Percentiles rank a stretch among this genome's conserved stretches.
These are phyloP conservation scores for Fusarium floridanum DNA, from an alignment of 2,329 filamentous ascomycete species.

Conservation along the genomic window DNA sequence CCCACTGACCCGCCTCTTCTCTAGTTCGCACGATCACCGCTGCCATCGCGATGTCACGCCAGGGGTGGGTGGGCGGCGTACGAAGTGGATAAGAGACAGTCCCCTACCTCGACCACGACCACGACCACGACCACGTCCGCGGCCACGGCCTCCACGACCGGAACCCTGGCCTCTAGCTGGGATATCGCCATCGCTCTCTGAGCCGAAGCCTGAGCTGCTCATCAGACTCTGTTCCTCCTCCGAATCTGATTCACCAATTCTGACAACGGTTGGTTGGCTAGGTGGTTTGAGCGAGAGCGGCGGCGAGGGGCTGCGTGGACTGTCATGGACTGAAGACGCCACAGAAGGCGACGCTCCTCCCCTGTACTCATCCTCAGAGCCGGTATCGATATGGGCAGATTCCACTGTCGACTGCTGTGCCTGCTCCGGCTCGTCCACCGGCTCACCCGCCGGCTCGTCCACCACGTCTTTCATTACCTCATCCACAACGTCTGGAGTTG, in stretches of 20 bases:
- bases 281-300: conserved; percentile 7
- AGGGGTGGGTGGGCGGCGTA: too few relatives aligned
- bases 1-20: too few relatives aligned
- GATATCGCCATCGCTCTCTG: conserved; percentile 43
- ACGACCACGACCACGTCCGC: conserved; percentile 22
- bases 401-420: neutral
- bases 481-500: neutral
- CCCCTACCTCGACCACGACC: conserved; percentile 43
- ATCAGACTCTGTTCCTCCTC: conserved; percentile 29
- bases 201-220: conserved; percentile 18
- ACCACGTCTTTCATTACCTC: neutral
- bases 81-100: too few relatives aligned
- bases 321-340: conserved; percentile 18
- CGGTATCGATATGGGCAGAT: neutral
- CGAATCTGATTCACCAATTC: conserved; percentile 44
- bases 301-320: conserved; percentile 32
- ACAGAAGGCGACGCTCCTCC: conserved; percentile 7
- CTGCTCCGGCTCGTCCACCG: neutral
- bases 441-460: neutral
- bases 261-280: conserved; percentile 39
- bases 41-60: too few relatives aligned
- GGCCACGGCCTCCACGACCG: conserved; percentile 39
- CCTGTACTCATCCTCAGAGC: neutral
- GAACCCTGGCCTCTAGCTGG: conserved; percentile 38
- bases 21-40: too few relatives aligned